These are phyloP conservation scores for Mycena maculata DNA, from an alignment of 768 basidiomycete species.

Conservation along the genomic window DNA sequence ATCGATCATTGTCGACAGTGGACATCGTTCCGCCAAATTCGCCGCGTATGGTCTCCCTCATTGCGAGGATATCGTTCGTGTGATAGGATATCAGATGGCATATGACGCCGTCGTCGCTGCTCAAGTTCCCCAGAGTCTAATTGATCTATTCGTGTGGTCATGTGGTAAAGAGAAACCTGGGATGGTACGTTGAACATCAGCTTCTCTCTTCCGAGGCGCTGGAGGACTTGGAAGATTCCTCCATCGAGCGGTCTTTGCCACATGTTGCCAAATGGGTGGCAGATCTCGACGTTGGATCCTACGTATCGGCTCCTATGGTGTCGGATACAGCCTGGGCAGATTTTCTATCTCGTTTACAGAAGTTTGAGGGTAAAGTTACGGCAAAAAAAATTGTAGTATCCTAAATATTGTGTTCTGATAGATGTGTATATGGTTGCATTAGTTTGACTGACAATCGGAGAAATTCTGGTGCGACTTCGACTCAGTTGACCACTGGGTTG, in stretches of 20 bases:
- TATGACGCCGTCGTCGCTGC: slow-evolving; percentile 51
- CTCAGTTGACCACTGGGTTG: no score
- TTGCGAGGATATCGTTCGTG: slow-evolving; percentile 52
- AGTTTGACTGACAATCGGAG: no score
- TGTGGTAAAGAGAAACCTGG: slow-evolving; percentile 48
- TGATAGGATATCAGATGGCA: slow-evolving; percentile 59
- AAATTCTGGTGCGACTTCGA: no score
- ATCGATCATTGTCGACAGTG: slow-evolving; percentile 40
- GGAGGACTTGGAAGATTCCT: slow-evolving; percentile 47
- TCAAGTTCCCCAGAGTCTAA: slow-evolving; percentile 37
- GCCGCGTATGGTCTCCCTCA: slow-evolving; percentile 38
- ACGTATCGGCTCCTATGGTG: slow-evolving; percentile 32
- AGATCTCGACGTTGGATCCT: slow-evolving; percentile 22
- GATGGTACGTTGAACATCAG: slow-evolving; percentile 55
- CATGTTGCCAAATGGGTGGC: slow-evolving; percentile 36
- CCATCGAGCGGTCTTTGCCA: slow-evolving; percentile 43
- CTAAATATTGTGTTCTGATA: no score
- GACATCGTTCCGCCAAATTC: slow-evolving; percentile 40
- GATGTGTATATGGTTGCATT: no score
- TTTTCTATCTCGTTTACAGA: not conserved
- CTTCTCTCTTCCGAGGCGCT: slow-evolving; percentile 42
- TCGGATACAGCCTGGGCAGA: not conserved
- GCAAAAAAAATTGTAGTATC: not conserved
- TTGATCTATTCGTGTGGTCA: slow-evolving; percentile 54
- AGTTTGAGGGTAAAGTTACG: not conserved